phyloP scores from a whole-genome alignment of 179 eudicot genomes.

The Kewa caespitosa region DNA sequence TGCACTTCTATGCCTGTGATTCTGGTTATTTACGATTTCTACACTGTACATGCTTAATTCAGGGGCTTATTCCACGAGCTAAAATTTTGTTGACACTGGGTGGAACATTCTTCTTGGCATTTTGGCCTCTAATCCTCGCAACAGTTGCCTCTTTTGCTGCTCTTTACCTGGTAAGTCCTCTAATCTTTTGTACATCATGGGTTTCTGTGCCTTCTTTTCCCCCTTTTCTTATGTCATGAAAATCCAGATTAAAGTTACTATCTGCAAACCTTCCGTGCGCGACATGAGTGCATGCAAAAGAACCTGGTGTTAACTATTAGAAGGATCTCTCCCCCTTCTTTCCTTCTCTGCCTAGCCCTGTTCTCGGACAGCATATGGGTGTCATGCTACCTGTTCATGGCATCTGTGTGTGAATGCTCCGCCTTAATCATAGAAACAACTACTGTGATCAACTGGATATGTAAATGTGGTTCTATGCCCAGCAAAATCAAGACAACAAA shows the following conservation, averaged over 20 bases:
- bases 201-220: slow-evolving; percentile 7
- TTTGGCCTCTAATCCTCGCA: slow-evolving; percentile 75
- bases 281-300: neutral
- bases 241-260: neutral
- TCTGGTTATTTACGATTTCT: neutral
- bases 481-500: neutral
- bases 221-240: neutral
- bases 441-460: neutral
- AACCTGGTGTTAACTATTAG: neutral
- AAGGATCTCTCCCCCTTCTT: neutral
- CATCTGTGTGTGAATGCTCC: neutral
- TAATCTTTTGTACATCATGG: neutral
- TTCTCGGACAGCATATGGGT: neutral
- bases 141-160: slow-evolving; percentile 65
- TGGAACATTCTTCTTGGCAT: slow-evolving; percentile 74
- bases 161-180: slow-evolving; percentile 67
- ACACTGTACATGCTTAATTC: slow-evolving; percentile 14
- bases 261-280: neutral
- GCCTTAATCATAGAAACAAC: neutral
- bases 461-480: neutral
- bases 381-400: neutral
- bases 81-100: slow-evolving; percentile 71
- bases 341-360: neutral
- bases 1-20: neutral
- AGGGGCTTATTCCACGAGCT: slow-evolving; percentile 87